These are phyloP conservation scores for Calonectria montana DNA, from an alignment of 2,329 filamentous ascomycete genomes.

Conservation along the genomic window DNA sequence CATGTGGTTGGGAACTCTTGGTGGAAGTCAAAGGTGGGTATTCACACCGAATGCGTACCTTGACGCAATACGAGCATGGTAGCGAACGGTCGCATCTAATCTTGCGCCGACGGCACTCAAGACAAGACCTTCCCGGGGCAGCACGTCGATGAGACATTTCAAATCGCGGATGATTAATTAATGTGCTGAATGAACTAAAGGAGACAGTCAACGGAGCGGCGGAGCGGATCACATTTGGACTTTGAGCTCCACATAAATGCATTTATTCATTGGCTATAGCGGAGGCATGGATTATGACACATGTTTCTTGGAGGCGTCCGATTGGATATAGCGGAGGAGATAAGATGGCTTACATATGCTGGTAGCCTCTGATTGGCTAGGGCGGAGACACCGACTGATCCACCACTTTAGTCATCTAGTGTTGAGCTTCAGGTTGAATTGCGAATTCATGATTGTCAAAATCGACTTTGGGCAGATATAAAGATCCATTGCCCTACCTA, in stretches of 20 bases:
- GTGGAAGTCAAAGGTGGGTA: slow-evolving; percentile 15
- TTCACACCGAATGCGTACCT: slow-evolving; percentile 18
- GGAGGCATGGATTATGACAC: not conserved
- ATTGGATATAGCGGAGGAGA: slow-evolving; percentile 6
- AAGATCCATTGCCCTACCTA: not conserved
- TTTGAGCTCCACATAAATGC: not conserved
- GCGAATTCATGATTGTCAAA: not conserved
- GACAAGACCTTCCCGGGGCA: slow-evolving; percentile 21
- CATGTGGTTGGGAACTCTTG: not conserved
- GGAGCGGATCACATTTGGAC: not conserved
- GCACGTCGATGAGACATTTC: slow-evolving; percentile 21
- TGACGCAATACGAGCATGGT: slow-evolving; percentile 28
- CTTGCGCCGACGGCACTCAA: slow-evolving; percentile 32
- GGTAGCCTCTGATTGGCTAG: slow-evolving; percentile 18
- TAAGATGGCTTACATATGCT: not conserved
- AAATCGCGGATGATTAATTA: not conserved
- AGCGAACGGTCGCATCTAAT: slow-evolving; percentile 29
- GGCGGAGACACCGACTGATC: slow-evolving; percentile 12
- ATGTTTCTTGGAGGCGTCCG: not conserved
- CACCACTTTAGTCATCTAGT: not conserved
- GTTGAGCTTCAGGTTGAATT: not conserved
- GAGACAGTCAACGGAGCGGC: not conserved
- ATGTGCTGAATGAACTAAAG: not conserved
- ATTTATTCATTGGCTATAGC: not conserved
- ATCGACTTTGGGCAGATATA: not conserved